phyloP scores from a whole-genome alignment of 148 eudicot genomes.

The Amaranthus hypochondriacus region DNA sequence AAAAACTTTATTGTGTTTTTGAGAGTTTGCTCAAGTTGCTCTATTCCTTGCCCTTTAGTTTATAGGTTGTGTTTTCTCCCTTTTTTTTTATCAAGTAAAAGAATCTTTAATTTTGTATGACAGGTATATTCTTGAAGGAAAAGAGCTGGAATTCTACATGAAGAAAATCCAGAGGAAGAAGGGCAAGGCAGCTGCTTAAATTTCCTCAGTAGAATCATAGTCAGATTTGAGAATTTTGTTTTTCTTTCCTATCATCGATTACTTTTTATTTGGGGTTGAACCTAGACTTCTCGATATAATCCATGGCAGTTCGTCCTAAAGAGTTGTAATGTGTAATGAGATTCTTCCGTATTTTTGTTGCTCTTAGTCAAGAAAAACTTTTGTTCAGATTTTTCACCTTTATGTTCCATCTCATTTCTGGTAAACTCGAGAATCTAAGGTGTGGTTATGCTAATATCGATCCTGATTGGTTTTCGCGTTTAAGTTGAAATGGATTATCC shows the following conservation, averaged over 20 bases:
- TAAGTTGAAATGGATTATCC: no score
- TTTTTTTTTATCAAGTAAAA: background rate
- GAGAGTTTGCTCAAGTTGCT: background rate
- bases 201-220: slow-evolving; percentile 9
- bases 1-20: background rate
- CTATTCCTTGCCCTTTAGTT: background rate
- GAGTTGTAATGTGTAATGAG: slow-evolving; percentile 10
- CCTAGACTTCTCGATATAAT: slow-evolving; percentile 14
- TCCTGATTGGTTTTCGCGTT: no score
- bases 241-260: background rate
- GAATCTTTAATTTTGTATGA: background rate
- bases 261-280: slow-evolving; percentile 8
- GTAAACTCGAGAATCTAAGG: no score
- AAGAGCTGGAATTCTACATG: slow-evolving; percentile 78
- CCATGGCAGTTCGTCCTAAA: background rate
- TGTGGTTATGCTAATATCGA: no score
- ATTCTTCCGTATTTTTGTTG: slow-evolving; percentile 11
- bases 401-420: background rate
- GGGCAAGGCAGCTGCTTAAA: slow-evolving; percentile 62
- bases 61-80: background rate
- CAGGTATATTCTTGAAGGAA: slow-evolving; percentile 72
- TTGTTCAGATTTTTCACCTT: background rate
- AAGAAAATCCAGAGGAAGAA: slow-evolving; percentile 76
- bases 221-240: background rate
- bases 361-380: background rate